Evolutionary conservation across 164 flowering plant genomes (phyloP), one percentile per base, ranked within the genome.

Genomic region (Magnolia sinica): DNA sequence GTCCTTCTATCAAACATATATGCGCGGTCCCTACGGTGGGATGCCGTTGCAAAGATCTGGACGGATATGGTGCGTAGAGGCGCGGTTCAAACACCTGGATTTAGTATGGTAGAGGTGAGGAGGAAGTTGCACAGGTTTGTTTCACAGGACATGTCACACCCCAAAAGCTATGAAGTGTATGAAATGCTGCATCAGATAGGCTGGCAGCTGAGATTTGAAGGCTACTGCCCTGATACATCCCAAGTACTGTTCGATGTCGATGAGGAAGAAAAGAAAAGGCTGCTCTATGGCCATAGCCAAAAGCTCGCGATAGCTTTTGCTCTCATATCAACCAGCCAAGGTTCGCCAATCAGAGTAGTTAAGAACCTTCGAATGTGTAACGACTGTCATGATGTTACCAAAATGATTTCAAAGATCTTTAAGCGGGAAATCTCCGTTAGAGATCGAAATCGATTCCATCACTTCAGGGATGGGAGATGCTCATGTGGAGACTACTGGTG

Each of bases 131-230:
- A 84, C 83, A 88, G 77, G 80, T 94, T 94, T 72, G 88, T 89
- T 27, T 90, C 93, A 7, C 90, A 91, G 50, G 97, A 91, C 65
- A 87, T 22, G 79, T 77, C 86, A 10, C 87, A 81, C 66, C 86
- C 87, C 6, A 77, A 85, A 50, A 82, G 86, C 23, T 22, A 82
- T 4, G 89, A 77, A 9, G 78, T 91, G 1, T 87, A 89, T 55
- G 91, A 90, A 74, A 90, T 92, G 97, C 79, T 92, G 63, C 86
- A 89, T 81, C 93, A 94, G 76, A 94, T 94, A 89, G 94, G 89
- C 49, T 92, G 97, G 98, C 96, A 90, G 78, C 29, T 94, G 79
- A 89, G 83, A 72, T 92, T 91, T 73, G 96, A 90, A 79, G 97
- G 95, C n/a, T 94, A 94, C 77, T 58, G 71, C 0, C 86, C 92